Conservation (phyloP, 225 moss, liverwort and hornwort genomes). For the Physcomitrium patens region DNA sequence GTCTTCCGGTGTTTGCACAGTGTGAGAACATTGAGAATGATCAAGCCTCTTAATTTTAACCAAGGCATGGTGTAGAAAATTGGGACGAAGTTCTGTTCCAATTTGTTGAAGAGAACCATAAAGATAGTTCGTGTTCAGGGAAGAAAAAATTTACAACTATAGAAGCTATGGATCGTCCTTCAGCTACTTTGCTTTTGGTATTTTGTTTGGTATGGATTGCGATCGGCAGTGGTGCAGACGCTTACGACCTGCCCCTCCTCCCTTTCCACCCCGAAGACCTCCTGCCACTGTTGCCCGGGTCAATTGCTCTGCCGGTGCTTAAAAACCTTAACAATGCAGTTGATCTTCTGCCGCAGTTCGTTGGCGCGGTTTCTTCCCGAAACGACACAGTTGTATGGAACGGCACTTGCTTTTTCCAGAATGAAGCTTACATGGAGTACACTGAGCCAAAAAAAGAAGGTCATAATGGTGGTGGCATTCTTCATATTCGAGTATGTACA, state of each 20-base stretch:
- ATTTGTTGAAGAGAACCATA: too few relatives aligned
- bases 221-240: slow-evolving; percentile 28
- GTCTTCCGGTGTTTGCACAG: not conserved
- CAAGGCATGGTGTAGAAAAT: too few relatives aligned
- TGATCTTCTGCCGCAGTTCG: slow-evolving; percentile 65
- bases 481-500: slow-evolving; percentile 51
- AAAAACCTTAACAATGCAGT: slow-evolving; percentile 49
- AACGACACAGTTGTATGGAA: slow-evolving; percentile 58
- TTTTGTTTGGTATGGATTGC: slow-evolving; percentile 36
- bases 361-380: slow-evolving; percentile 67
- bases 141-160: too few relatives aligned
- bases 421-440: slow-evolving; percentile 64
- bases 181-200: too few relatives aligned
- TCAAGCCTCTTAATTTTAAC: too few relatives aligned
- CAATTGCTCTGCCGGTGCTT: slow-evolving; percentile 53
- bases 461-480: slow-evolving; percentile 55
- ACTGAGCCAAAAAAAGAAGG: slow-evolving; percentile 49
- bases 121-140: too few relatives aligned
- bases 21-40: not conserved
- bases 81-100: too few relatives aligned
- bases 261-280: slow-evolving; percentile 46
- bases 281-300: slow-evolving; percentile 52
- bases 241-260: slow-evolving; percentile 23
- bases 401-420: slow-evolving; percentile 67
- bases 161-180: too few relatives aligned